These are phyloP conservation scores for Chaetomium cochliodes DNA, from an alignment of 495 filamentous ascomycete species.

Conservation along the genomic window DNA sequence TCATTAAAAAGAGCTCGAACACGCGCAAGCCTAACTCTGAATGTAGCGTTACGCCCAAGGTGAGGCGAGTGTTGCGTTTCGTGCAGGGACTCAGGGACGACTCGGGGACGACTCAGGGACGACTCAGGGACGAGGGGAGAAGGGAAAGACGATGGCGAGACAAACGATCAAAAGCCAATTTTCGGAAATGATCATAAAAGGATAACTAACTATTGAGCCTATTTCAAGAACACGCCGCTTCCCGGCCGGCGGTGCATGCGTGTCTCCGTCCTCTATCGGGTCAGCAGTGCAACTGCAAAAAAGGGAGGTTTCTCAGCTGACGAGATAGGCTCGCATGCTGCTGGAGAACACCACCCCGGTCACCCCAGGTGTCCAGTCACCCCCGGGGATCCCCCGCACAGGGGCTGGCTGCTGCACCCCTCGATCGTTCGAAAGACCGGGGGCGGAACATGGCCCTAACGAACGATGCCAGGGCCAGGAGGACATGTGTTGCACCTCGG, in stretches of 20 bases:
- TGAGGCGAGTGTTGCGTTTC: conserved; percentile 10
- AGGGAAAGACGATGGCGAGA: too few species aligned
- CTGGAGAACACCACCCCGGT: neutral
- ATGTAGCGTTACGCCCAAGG: neutral
- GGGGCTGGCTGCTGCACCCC: conserved; percentile 8
- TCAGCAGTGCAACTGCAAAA: conserved; percentile 9
- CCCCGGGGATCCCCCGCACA: conserved; percentile 13
- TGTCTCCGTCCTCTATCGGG: conserved; percentile 15
- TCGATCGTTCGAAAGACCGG: conserved; percentile 20
- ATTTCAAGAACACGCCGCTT: conserved; percentile 12
- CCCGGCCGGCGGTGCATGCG: conserved; percentile 11
- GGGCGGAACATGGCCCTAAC: neutral
- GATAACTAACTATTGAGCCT: conserved; percentile 18
- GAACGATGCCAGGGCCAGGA: neutral
- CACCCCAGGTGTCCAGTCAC: neutral
- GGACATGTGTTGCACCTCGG: neutral
- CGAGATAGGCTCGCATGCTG: conserved; percentile 17
- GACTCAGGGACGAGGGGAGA: neutral
- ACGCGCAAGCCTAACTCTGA: conserved; percentile 4
- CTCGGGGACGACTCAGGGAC: neutral
- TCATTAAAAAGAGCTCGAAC: neutral
- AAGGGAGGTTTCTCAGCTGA: conserved; percentile 4
- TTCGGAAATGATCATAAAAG: conserved; percentile 1
- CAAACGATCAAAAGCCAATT: neutral
- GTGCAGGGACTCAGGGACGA: neutral